Base-by-base conservation (phyloP, 257 asterid genomes). In the Nicotiana knightiana region DNA sequence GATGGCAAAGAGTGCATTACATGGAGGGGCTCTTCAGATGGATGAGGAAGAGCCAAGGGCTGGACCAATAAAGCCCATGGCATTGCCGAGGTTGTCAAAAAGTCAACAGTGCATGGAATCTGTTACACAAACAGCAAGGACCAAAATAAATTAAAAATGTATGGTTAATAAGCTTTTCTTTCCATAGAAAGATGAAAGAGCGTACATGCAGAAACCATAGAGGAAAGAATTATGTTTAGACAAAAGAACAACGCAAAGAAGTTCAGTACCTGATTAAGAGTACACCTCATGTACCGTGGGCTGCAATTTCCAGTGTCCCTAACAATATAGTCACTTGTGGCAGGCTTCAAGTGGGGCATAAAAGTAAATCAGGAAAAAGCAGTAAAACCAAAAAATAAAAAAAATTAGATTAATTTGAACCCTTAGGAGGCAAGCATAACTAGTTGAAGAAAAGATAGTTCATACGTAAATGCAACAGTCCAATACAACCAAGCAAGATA, bases 281-380 rank as follows among this genome's bases (percentile, higher is more conserved):
- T 94, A 87, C 98, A 96, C 87, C 99, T 90, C 90, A 96, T 89
- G 92, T 90, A 92, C 82, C 99, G 98, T 61, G 99, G 98, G 85
- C 99, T 96, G 92, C 98, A 94, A 88, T 94, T 96, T 83, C 99
- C 98, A 51, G 97, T 91, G 87, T 96, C 99, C 82, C 87, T 92
- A 81, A 96, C 96, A 81, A 94, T 93, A 86, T 96, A 94, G 67
- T 96, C 98, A 84, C 97, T 93, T 80, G 98, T 93, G 70, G 99
- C 98, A 81, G 99, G 98, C 99, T 96, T 86, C 87, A 83, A 55
- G 83, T 88, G 80, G 79, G 61, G 76, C 62, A 79, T 85, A 67
- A 61, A 70, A 84, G 68, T n/a, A 68, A 87, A 83, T 32, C 79
- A 77, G 62, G 81, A 65, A 62, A 35, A 64, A 43, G 79, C 51